These are phyloP conservation scores for Magnolia officinalis DNA, from an alignment of 164 flowering plant genomes.

Conservation along the genomic window DNA sequence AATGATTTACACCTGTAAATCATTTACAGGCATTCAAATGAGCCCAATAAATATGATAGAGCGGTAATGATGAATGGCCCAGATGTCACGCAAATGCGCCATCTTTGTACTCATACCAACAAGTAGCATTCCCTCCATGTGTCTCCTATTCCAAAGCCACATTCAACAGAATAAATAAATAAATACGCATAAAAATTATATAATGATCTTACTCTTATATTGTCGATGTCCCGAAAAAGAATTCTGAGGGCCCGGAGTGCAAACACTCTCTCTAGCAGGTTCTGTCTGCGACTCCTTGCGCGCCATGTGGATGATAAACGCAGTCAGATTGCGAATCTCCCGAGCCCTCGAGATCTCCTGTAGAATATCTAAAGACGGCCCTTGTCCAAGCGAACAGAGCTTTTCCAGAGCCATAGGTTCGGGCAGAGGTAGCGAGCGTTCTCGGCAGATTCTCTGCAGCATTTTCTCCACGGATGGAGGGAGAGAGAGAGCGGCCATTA, in stretches of 20 bases:
- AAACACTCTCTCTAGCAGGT: not conserved
- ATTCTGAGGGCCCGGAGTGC: not conserved
- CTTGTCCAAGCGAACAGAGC: slow-evolving; percentile 33
- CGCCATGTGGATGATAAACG: slow-evolving; percentile 13
- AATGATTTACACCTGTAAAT: too few relatives aligned
- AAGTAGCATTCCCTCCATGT: too few relatives aligned
- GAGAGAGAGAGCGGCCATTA: slow-evolving; percentile 5
- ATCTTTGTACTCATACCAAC: too few relatives aligned
- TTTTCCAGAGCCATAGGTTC: not conserved
- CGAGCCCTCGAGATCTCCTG: not conserved
- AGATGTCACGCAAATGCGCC: too few relatives aligned
- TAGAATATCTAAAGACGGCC: slow-evolving; percentile 20
- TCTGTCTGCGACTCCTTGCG: not conserved
- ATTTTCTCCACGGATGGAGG: slow-evolving; percentile 11
- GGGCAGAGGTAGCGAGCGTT: slow-evolving; percentile 11
- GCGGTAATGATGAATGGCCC: too few relatives aligned
- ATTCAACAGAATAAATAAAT: too few relatives aligned
- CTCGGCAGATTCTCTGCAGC: slow-evolving; percentile 6
- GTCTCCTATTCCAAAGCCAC: too few relatives aligned
- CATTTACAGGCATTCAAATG: too few relatives aligned
- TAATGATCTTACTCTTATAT: not conserved
- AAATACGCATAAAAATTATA: too few relatives aligned
- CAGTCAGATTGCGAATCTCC: slow-evolving; percentile 6
- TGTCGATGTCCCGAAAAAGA: not conserved
- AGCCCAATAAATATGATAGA: too few relatives aligned